Base-by-base conservation (phyloP, 306 rosid species). In the Lathyrus sativus region DNA sequence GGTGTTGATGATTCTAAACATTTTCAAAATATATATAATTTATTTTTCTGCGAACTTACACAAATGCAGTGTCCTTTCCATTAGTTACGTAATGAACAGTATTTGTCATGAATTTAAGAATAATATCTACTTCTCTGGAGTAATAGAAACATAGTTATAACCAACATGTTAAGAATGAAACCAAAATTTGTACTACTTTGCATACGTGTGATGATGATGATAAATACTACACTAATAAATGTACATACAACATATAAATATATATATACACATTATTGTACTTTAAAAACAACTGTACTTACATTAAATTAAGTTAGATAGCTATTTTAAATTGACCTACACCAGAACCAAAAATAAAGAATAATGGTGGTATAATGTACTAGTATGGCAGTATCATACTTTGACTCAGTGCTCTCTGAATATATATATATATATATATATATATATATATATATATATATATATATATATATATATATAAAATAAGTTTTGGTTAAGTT, bases 11-110 rank as follows among this genome's bases (percentile, higher is more conserved):
- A n/a, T n/a, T n/a, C n/a, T n/a, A n/a, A n/a, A n/a, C n/a, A n/a
- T n/a, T n/a, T n/a, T n/a, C n/a, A n/a, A n/a, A n/a, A n/a, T n/a
- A n/a, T n/a, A n/a, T n/a, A n/a, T 19, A 19, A 19, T 58, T 22
- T 24, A 24, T 2, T 24, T 24, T 24, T 0, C 26, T 24, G 26
- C 2, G 4, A 26, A 3, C 65, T 51, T 61, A 31, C 60, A 31
- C 43, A 14, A 39, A 11, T 35, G 55, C 55, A 19, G 48, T 51
- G 41, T 77, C 69, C 71, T 37, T 71, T 71, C 54, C 77, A 28
- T 39, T 76, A 35, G 22, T n/a, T 35, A 57, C 57, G 1, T 49
- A 11, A 11, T 59, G 70, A 67, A 67, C 67, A 73, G 78, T 73
- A 2, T 31, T 15, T 73, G 22, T 51, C 68, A 41, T 66, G 11